Percentiles rank a stretch among this genome's conserved stretches.
Conservation (phyloP, 305 asterid species). For the Lippia alba region DNA sequence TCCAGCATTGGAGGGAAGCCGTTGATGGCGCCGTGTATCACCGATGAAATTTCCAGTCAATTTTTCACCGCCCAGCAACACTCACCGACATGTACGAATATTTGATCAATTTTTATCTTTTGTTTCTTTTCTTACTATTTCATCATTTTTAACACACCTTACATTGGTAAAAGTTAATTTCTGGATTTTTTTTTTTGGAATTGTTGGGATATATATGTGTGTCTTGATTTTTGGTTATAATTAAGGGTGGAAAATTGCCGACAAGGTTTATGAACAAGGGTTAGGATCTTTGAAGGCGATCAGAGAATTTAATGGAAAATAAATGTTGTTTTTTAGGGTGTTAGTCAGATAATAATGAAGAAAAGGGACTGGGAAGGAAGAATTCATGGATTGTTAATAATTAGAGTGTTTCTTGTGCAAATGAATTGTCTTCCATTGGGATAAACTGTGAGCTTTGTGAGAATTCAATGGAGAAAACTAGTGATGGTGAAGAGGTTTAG, state of each 20-base stretch:
- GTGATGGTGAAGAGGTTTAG: constrained; percentile 62
- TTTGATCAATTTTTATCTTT: no score
- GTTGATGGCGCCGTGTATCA: no score
- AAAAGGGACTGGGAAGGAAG: constrained; percentile 10
- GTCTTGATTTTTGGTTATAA: not conserved
- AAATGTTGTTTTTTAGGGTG: constrained; percentile 34
- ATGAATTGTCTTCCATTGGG: constrained; percentile 63
- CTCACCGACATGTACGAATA: no score
- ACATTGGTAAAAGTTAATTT: no score
- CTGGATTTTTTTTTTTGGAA: not conserved
- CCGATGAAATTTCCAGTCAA: no score
- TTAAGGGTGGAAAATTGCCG: constrained; percentile 34
- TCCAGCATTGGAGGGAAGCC: no score
- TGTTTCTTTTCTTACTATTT: no score
- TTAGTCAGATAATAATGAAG: not conserved
- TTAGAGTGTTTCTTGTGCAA: constrained; percentile 40
- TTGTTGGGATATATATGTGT: no score
- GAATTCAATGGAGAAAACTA: constrained; percentile 46
- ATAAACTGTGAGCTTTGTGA: constrained; percentile 61
- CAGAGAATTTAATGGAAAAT: constrained; percentile 20
- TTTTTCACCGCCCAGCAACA: no score
- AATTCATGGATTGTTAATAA: constrained; percentile 4
- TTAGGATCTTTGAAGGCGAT: constrained; percentile 34
- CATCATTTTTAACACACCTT: no score
- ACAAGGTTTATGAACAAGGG: constrained; percentile 42